Conservation (phyloP, 495 filamentous ascomycete genomes). For the Podospora sp. region DNA sequence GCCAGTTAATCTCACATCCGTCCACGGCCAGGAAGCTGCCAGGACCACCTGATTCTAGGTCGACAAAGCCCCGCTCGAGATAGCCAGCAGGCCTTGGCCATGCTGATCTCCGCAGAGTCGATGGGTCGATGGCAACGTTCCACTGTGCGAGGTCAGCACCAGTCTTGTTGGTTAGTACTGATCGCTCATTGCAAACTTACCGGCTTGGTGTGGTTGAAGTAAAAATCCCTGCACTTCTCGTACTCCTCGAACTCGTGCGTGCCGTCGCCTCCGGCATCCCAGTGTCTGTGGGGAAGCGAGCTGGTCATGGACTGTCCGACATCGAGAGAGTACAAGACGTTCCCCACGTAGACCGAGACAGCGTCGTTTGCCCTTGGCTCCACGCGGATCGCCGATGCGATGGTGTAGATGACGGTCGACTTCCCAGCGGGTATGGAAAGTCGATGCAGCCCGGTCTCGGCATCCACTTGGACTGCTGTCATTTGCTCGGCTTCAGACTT, state of each 20-base stretch:
- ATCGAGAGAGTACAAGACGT: constrained; percentile 57
- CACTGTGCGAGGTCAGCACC: constrained; percentile 33
- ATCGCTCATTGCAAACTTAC: not conserved
- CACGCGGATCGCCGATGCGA: constrained; percentile 32
- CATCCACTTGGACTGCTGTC: constrained; percentile 14
- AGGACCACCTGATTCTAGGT: constrained; percentile 36
- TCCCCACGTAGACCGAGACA: constrained; percentile 55
- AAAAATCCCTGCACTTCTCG: constrained; percentile 40
- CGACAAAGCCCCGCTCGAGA: constrained; percentile 12
- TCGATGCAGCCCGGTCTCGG: constrained; percentile 35
- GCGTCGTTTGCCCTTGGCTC: constrained; percentile 53
- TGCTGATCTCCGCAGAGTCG: constrained; percentile 21
- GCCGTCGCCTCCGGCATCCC: constrained; percentile 11
- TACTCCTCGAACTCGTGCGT: constrained; percentile 17
- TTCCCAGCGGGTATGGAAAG: constrained; percentile 34
- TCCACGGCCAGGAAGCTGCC: constrained; percentile 50
- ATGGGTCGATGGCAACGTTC: constrained; percentile 55
- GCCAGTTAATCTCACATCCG: constrained; percentile 59
- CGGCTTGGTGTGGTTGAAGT: constrained; percentile 37
- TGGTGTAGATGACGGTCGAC: constrained; percentile 29
- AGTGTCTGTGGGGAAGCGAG: constrained; percentile 22
- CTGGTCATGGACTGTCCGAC: constrained; percentile 31
- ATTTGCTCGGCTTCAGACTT: constrained; percentile 3
- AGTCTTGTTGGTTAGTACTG: not conserved
- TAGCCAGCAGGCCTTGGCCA: not conserved